These are phyloP conservation scores for Filobasidium uniguttulatum DNA, from an alignment of 1,284 basidiomycete species.

Conservation along the genomic window DNA sequence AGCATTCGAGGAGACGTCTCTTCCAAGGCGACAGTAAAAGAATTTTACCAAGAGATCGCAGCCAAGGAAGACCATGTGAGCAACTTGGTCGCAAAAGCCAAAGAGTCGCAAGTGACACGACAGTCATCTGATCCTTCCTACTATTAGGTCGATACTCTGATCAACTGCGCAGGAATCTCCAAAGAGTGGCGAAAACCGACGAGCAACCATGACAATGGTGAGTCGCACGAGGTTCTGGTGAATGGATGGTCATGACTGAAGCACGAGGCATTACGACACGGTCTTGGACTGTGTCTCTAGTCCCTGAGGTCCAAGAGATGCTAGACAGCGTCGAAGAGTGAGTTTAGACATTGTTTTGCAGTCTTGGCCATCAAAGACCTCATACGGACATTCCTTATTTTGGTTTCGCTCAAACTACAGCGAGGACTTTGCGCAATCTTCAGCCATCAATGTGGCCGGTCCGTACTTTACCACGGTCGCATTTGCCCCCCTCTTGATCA, in stretches of 20 bases:
- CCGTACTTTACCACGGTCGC: slow-evolving; percentile 31
- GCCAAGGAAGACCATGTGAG: slow-evolving; percentile 19
- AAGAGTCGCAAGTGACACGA: slow-evolving; percentile 10
- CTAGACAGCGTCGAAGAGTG: slow-evolving; percentile 28
- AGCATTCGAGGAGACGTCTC: slow-evolving; percentile 34
- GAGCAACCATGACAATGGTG: slow-evolving; percentile 24
- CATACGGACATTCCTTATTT: too few species aligned
- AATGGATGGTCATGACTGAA: neutral
- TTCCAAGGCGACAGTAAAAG: slow-evolving; percentile 26
- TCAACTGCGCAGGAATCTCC: slow-evolving; percentile 32
- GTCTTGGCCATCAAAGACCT: too few species aligned
- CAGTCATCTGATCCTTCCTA: neutral
- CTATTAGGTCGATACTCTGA: slow-evolving; percentile 30
- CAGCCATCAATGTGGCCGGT: slow-evolving; percentile 26
- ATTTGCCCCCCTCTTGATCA: slow-evolving; percentile 27
- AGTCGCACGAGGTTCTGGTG: neutral
- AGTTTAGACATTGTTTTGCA: too few species aligned
- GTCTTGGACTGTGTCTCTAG: too few species aligned
- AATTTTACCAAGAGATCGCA: slow-evolving; percentile 24
- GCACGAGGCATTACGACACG: too few species aligned
- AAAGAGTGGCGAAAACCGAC: slow-evolving; percentile 20
- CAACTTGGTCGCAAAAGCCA: slow-evolving; percentile 4
- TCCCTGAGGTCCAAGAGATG: slow-evolving; percentile 25
- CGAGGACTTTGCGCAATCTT: slow-evolving; percentile 23
- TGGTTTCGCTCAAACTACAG: too few species aligned